Percentiles rank a stretch among this genome's conserved stretches.
phyloP scores from a whole-genome alignment of 2,329 filamentous ascomycete species.

The Verticillium albo-atrum region DNA sequence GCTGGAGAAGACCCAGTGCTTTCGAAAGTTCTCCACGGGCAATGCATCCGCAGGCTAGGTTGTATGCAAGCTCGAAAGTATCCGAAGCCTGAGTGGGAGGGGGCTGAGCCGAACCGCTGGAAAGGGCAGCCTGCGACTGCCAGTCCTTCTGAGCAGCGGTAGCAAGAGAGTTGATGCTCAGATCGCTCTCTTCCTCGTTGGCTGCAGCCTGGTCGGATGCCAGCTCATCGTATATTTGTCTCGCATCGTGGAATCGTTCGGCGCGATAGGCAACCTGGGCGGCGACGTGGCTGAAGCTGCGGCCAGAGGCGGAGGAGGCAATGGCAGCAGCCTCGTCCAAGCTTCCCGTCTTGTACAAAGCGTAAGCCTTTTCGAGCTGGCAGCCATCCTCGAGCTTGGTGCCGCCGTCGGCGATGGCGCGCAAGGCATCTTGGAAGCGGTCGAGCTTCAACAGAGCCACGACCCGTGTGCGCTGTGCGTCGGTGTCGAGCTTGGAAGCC shows the following conservation, averaged over 20 bases:
- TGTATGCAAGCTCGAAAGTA: conserved; percentile 78
- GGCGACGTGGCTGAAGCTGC: conserved; percentile 46
- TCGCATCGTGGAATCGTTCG: conserved; percentile 67
- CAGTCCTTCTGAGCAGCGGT: conserved; percentile 69
- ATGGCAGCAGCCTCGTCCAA: conserved; percentile 54
- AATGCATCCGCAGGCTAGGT: conserved; percentile 70
- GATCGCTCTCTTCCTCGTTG: conserved; percentile 65
- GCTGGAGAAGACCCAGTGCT: conserved; percentile 63
- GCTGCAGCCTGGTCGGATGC: conserved; percentile 32
- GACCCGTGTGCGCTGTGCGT: conserved; percentile 65
- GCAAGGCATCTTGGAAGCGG: conserved; percentile 73
- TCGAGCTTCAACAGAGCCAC: conserved; percentile 78
- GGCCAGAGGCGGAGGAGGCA: not conserved
- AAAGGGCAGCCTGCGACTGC: conserved; percentile 44
- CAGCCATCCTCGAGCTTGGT: conserved; percentile 57
- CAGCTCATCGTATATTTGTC: conserved; percentile 58
- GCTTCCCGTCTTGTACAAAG: conserved; percentile 75
- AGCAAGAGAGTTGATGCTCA: conserved; percentile 72
- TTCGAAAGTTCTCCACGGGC: conserved; percentile 62
- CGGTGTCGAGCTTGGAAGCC: conserved; percentile 51
- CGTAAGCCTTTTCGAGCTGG: conserved; percentile 69
- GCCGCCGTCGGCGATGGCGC: conserved; percentile 60
- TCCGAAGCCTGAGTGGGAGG: conserved; percentile 32
- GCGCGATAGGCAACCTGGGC: conserved; percentile 69
- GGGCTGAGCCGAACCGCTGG: conserved; percentile 26